Evolutionary conservation across 306 rosid species (phyloP).

Genomic region (Dalbergia cochinchinensis): DNA sequence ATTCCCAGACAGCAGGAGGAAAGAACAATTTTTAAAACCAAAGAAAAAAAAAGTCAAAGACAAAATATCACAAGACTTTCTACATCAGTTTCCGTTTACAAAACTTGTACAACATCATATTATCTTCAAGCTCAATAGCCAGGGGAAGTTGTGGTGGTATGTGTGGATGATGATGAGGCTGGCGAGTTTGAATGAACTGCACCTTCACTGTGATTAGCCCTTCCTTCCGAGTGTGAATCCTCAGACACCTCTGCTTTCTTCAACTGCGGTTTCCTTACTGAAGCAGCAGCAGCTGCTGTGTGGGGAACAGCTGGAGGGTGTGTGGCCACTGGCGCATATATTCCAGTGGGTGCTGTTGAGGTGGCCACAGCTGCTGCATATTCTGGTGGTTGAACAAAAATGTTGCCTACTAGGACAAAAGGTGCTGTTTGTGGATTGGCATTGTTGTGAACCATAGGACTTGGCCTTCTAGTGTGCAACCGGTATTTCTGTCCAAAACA

Average conservation of each 20-base stretch:
- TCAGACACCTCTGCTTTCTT: slow-evolving; percentile 42
- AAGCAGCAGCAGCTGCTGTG: slow-evolving; percentile 23
- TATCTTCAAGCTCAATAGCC: slow-evolving; percentile 41
- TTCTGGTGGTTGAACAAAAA: slow-evolving; percentile 75
- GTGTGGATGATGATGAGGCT: slow-evolving; percentile 79
- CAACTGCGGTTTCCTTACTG: slow-evolving; percentile 46
- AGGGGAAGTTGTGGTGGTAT: slow-evolving; percentile 58
- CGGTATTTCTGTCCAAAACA: slow-evolving; percentile 76
- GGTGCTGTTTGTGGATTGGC: slow-evolving; percentile 65
- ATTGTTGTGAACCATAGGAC: slow-evolving; percentile 57
- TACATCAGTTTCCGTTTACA: slow-evolving; percentile 50
- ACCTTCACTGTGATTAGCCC: slow-evolving; percentile 60
- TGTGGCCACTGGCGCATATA: slow-evolving; percentile 76
- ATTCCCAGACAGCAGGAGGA: slow-evolving; percentile 38
- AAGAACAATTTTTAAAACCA: slow-evolving; percentile 21
- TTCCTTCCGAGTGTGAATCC: slow-evolving; percentile 59
- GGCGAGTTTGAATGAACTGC: slow-evolving; percentile 70
- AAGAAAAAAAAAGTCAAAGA: slow-evolving; percentile 4
- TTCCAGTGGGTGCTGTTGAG: slow-evolving; percentile 47
- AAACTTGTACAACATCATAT: slow-evolving; percentile 43
- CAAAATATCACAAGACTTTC: slow-evolving; percentile 41
- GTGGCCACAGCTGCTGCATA: slow-evolving; percentile 65
- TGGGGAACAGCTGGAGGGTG: slow-evolving; percentile 50
- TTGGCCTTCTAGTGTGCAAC: slow-evolving; percentile 78
- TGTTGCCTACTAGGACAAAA: slow-evolving; percentile 82